Evolutionary conservation across 2,329 filamentous ascomycete genomes (phyloP).

Genomic region (Microdochium bolleyi): DNA sequence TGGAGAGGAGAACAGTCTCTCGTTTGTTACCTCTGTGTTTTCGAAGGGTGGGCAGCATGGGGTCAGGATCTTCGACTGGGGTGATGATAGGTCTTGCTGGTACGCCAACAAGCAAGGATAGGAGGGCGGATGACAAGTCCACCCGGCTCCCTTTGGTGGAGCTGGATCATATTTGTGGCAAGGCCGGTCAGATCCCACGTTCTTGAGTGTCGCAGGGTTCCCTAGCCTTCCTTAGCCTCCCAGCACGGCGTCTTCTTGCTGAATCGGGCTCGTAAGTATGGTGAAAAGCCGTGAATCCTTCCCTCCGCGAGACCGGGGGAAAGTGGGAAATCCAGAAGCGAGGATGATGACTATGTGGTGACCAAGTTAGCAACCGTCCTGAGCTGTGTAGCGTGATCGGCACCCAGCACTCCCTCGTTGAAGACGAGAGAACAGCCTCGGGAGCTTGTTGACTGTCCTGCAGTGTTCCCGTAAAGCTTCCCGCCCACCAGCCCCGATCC

Average conservation of each 20-base stretch:
- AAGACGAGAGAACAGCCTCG: too few species aligned
- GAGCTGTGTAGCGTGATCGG: too few species aligned
- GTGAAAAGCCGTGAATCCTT: too few species aligned
- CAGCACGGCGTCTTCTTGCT: not conserved
- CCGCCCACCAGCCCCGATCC: too few species aligned
- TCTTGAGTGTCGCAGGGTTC: not conserved
- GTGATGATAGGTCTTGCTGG: not conserved
- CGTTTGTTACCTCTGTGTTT: not conserved
- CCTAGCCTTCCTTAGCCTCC: not conserved
- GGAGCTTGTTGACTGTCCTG: too few species aligned
- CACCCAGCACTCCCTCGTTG: too few species aligned
- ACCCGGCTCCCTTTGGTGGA: not conserved
- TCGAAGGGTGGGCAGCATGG: not conserved
- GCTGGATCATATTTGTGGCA: not conserved
- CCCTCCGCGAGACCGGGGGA: too few species aligned
- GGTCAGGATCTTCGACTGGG: not conserved
- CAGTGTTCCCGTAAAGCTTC: too few species aligned
- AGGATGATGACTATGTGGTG: too few species aligned
- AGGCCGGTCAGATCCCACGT: not conserved
- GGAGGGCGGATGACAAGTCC: not conserved
- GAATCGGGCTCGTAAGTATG: not conserved
- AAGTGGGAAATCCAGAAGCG: too few species aligned
- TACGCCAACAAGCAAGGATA: not conserved
- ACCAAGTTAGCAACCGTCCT: too few species aligned
- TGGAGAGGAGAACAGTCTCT: not conserved